Base-by-base conservation (phyloP, 1,139 yeast genomes). In the Kodamaea plutei region DNA sequence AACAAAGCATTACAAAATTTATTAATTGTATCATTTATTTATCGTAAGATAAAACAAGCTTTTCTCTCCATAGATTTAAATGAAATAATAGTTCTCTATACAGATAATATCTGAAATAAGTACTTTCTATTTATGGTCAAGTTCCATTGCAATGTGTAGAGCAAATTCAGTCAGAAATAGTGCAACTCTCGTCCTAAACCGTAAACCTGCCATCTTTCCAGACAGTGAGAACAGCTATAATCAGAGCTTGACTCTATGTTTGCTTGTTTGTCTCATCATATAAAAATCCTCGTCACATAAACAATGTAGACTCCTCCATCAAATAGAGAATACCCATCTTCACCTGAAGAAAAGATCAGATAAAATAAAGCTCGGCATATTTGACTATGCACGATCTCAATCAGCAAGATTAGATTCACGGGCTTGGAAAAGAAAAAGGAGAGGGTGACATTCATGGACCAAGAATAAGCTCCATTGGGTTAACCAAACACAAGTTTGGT, bases 401-500 rank as follows among this genome's bases (percentile, higher is more conserved):
- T 34, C 30, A 15, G n/a, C 8, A 13, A 8, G 26, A 35, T 22
- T 24, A 38, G 43, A 42, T 34, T n/a, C n/a, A 27, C 69, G 52
- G 51, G 56, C 64, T 59, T 58, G 48, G 44, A 41, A n/a, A n/a
- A n/a, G n/a, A n/a, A n/a, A n/a, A n/a, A n/a, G n/a, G n/a, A n/a
- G n/a, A n/a, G 40, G 48, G 54, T 42, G 73, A 64, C 71, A 66
- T 73, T 65, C 82, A 75, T 76, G 76, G 65, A 53, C 58, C 76
- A 68, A 77, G 81, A 80, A 81, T 83, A 80, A 83, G 93, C 93
- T 82, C 91, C 93, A 83, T 83, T 81, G 91, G 73, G 93, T 82
- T 80, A 68, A 64, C 57, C 55, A 44, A n/a, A n/a, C n/a, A n/a
- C n/a, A n/a, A 15, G 15, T 43, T 40, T 46, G 52, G 51, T 47